Conservation (phyloP, 2,329 filamentous ascomycete genomes). For the Achaetomium macrosporum region DNA sequence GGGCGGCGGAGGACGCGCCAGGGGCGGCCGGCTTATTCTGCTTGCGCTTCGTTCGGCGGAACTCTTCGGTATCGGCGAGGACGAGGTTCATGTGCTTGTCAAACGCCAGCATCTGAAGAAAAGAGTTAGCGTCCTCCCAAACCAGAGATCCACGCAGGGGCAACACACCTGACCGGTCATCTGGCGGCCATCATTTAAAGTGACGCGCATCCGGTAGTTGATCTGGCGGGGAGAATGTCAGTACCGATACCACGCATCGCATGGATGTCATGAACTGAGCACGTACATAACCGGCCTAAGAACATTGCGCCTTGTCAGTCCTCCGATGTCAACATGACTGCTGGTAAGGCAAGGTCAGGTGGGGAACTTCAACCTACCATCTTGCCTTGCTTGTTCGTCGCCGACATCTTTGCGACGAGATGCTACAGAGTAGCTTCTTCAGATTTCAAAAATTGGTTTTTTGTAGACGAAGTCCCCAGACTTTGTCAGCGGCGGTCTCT, state of each 20-base stretch:
- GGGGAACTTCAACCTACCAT: conserved; percentile 67
- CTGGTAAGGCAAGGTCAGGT: conserved; percentile 33
- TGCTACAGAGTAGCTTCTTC: conserved; percentile 40
- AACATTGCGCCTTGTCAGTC: conserved; percentile 51
- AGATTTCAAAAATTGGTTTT: conserved; percentile 41
- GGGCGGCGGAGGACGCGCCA: conserved; percentile 53
- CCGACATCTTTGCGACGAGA: conserved; percentile 54
- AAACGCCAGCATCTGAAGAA: conserved; percentile 88
- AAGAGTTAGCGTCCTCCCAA: not conserved
- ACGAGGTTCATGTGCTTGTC: conserved; percentile 99
- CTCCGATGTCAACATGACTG: conserved; percentile 43
- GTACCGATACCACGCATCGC: not conserved
- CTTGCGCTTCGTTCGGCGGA: conserved; percentile 84
- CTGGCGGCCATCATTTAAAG: conserved; percentile 87
- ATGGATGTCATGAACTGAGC: not conserved
- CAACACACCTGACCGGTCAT: conserved; percentile 58
- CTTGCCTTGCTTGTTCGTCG: conserved; percentile 90
- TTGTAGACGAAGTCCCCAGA: conserved; percentile 32
- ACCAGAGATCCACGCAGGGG: not conserved
- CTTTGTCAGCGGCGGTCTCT: conserved; percentile 36
- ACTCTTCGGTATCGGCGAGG: conserved; percentile 96
- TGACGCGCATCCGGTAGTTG: conserved; percentile 99
- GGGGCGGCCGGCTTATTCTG: conserved; percentile 65
- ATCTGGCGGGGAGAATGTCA: conserved; percentile 53
- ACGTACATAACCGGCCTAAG: conserved; percentile 67